phyloP scores from a whole-genome alignment of 2,329 filamentous ascomycete species.

The Drechslerella coelobrocha region DNA sequence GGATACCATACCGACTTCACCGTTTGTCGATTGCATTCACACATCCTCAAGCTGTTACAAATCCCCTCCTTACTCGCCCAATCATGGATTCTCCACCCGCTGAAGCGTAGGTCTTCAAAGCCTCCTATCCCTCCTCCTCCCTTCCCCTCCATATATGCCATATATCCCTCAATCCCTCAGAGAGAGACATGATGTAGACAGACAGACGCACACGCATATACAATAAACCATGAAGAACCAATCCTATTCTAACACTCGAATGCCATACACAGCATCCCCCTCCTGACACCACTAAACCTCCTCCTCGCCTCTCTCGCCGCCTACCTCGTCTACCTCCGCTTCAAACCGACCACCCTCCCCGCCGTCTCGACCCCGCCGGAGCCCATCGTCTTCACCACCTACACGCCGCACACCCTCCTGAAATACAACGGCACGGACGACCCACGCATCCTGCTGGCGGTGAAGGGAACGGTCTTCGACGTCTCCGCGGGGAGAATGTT shows the following conservation, averaged over 20 bases:
- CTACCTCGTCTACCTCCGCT: constrained; percentile 67
- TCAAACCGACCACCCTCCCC: constrained; percentile 63
- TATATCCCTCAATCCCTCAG: too few relatives aligned
- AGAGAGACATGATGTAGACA: too few relatives aligned
- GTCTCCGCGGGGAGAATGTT: constrained; percentile 83
- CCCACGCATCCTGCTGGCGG: constrained; percentile 84
- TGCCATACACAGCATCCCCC: constrained; percentile 47
- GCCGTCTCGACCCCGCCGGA: constrained; percentile 63
- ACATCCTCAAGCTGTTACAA: too few relatives aligned
- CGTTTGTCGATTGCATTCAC: too few relatives aligned
- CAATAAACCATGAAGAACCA: too few relatives aligned
- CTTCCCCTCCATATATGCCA: not conserved
- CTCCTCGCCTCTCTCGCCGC: constrained; percentile 66
- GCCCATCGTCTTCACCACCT: constrained; percentile 70
- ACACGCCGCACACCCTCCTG: constrained; percentile 80
- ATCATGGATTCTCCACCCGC: not conserved
- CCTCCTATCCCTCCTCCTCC: not conserved
- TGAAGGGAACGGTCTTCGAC: constrained; percentile 89
- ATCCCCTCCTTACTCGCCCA: too few relatives aligned
- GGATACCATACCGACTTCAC: too few relatives aligned
- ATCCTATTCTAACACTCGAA: too few relatives aligned
- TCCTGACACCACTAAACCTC: constrained; percentile 70
- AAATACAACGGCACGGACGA: constrained; percentile 80
- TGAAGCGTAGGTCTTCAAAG: not conserved
- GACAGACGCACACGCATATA: too few relatives aligned